Evolutionary conservation across 208 protist genomes (phyloP).

Genomic region (Wallacemonas sp.): DNA sequence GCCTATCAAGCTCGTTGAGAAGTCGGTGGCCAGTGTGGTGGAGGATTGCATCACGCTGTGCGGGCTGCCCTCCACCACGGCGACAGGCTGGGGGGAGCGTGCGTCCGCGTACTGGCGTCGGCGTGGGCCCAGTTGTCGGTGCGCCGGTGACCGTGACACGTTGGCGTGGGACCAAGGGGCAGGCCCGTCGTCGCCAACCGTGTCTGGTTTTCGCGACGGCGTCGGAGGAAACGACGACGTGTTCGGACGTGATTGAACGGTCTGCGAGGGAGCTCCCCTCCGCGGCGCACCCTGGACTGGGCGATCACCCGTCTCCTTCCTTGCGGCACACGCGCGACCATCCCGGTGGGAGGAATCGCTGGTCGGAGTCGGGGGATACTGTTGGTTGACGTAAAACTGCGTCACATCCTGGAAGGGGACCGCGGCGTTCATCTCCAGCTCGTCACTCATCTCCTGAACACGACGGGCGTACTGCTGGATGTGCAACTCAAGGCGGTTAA

Average conservation of each 20-base stretch:
- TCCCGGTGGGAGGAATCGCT: background rate
- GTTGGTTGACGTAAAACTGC: background rate
- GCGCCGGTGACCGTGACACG: background rate
- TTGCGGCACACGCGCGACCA: too few relatives aligned
- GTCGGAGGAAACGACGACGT: constrained; percentile 7
- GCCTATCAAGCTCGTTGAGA: constrained; percentile 27
- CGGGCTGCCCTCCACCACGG: background rate
- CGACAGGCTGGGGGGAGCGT: background rate
- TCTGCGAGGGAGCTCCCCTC: too few relatives aligned
- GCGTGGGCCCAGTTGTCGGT: background rate
- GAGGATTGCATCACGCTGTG: background rate
- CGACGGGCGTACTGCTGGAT: constrained; percentile 15
- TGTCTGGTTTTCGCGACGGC: background rate
- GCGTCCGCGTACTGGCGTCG: background rate
- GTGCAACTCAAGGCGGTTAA: constrained; percentile 3
- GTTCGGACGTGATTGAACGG: too few relatives aligned
- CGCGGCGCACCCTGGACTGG: too few relatives aligned
- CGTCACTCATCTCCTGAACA: constrained; percentile 7
- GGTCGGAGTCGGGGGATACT: background rate
- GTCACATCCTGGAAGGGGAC: background rate
- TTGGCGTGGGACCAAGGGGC: background rate
- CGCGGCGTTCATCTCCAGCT: constrained; percentile 9
- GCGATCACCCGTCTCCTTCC: too few relatives aligned
- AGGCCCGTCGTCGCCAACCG: background rate
- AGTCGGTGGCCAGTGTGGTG: constrained; percentile 17